A percentile compares a stretch with the other conserved stretches of the same genome.
phyloP scores from a whole-genome alignment of 2,329 filamentous ascomycete species.

The Xylaria multiplex region DNA sequence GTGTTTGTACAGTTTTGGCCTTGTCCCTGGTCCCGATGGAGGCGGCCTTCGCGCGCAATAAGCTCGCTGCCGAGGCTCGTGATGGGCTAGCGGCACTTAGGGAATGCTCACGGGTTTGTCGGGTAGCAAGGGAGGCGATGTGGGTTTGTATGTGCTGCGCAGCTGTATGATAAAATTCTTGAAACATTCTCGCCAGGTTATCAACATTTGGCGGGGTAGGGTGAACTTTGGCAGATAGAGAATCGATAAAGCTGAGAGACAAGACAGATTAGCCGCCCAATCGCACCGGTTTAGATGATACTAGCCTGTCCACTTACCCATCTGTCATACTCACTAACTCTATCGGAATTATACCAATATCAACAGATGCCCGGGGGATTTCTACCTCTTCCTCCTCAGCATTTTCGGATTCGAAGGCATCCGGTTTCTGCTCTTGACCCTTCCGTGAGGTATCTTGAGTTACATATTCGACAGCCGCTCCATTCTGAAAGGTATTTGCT shows the following conservation, averaged over 20 bases:
- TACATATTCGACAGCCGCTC: conserved; percentile 46
- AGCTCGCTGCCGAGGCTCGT: conserved; percentile 64
- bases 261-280: conserved; percentile 38
- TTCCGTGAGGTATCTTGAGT: conserved; percentile 38
- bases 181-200: conserved; percentile 84
- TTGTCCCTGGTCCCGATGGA: conserved; percentile 65
- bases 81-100: conserved; percentile 65
- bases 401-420: conserved; percentile 62
- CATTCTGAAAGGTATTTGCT: conserved; percentile 59
- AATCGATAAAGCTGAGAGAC: conserved; percentile 81
- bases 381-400: conserved; percentile 60
- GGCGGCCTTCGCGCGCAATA: conserved; percentile 65
- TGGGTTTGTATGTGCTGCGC: conserved; percentile 87
- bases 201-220: conserved; percentile 85
- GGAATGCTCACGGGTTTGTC: conserved; percentile 75
- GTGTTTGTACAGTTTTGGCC: conserved; percentile 53
- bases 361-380: conserved; percentile 66
- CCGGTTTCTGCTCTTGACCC: conserved; percentile 49
- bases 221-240: conserved; percentile 86
- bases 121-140: conserved; percentile 80
- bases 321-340: conserved; percentile 92
- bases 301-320: conserved; percentile 64
- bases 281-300: conserved; percentile 21
- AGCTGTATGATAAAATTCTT: conserved; percentile 89
- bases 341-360: conserved; percentile 90